Base-by-base conservation (phyloP, 768 basidiomycete species). In the Boletus coccyginus region DNA sequence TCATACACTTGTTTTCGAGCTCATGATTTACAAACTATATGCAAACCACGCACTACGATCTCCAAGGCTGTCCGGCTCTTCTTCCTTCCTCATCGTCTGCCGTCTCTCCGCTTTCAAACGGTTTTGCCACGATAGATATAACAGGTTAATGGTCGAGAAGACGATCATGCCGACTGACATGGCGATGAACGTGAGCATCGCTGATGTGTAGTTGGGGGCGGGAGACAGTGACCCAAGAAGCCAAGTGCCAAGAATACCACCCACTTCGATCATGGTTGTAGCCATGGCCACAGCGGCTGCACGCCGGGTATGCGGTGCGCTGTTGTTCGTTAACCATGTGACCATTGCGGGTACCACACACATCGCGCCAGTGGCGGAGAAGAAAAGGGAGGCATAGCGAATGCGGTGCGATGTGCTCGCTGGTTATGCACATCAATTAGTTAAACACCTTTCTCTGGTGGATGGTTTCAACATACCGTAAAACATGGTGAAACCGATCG, bases 241-340 rank as follows among this genome's bases (percentile, higher is more conserved):
- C 83, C 84, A 86, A 0, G 82, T 85, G 2, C 78, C 75, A 19
- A 86, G 77, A 53, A 86, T 84, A 4, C 82, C 82, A 1, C 83
- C 83, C 0, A 73, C 69, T 62, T 86, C 84, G 29, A 78, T 80
- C 74, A 79, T 74, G 58, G 79, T 81, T 55, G 82, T 81, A 0
- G 75, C 74, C 21, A 83, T 72, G 12, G 83, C 84, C 47, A 86
- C 75, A 33, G 78, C 74, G 1, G 84, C 83, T 2, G 83, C 85
- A 11, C 85, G 78, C 32, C 82, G 73, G 33, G 73, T 69, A 58
- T 83, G 77, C 0, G 85, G 85, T 6, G 80, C 73, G 5, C 80
- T 74, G 68, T 87, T 87, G 68, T 86, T 86, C 16, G 83, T 77
- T 48, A 75, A 71, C 85, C 85, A 87, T 0, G 84, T 78, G 4